These are phyloP conservation scores for Eucalyptus cloeziana DNA, from an alignment of 345 rosid species.

Conservation along the genomic window DNA sequence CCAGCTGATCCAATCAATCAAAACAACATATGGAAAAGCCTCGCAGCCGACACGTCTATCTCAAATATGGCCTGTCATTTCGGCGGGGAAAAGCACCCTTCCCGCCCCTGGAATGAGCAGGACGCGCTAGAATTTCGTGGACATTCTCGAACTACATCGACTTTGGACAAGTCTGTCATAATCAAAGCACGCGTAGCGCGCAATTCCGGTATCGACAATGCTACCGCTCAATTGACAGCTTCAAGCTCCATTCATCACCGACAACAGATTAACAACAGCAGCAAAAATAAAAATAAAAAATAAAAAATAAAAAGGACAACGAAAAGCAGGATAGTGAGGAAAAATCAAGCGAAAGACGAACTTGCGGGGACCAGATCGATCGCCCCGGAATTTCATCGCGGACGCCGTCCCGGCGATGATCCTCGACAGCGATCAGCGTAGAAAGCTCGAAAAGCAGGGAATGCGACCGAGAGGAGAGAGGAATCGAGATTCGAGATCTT, in stretches of 20 bases:
- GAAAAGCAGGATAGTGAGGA: neutral
- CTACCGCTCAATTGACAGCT: neutral
- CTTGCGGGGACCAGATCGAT: neutral
- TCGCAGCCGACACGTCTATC: neutral
- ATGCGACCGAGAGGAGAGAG: neutral
- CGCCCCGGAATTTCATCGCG: neutral
- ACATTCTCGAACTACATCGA: neutral
- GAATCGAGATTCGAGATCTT: neutral
- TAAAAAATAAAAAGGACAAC: neutral
- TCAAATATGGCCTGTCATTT: neutral
- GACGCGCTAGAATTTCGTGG: neutral
- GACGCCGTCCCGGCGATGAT: neutral
- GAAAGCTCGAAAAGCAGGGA: neutral
- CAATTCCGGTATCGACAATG: neutral
- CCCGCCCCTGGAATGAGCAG: neutral
- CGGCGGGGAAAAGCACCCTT: neutral
- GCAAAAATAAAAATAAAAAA: neutral
- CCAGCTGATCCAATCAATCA: neutral
- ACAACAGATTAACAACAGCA: neutral
- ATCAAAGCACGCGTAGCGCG: neutral
- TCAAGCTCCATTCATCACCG: neutral
- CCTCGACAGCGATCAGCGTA: neutral
- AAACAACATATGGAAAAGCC: neutral
- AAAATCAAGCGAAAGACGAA: neutral
- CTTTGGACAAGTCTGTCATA: neutral